phyloP scores from a whole-genome alignment of 2,329 filamentous ascomycete species.

The Geosmithia morbida region DNA sequence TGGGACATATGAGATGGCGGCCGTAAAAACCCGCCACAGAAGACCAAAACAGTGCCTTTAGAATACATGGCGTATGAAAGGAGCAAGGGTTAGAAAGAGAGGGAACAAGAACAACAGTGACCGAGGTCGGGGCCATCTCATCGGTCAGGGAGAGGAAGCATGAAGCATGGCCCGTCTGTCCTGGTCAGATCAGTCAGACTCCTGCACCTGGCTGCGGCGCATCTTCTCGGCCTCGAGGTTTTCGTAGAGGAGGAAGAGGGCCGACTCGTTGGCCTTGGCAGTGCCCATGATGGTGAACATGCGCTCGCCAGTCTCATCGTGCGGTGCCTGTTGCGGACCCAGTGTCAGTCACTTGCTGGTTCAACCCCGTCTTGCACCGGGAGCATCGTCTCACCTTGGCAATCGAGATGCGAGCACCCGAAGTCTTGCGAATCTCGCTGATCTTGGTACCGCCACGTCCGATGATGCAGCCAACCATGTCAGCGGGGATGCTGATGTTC shows the following conservation, averaged over 20 bases:
- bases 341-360: neutral
- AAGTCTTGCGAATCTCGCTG: conserved; percentile 94
- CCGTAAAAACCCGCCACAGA: neutral
- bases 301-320: conserved; percentile 93
- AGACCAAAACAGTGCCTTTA: neutral
- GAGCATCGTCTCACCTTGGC: conserved; percentile 49
- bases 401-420: conserved; percentile 92
- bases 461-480: conserved; percentile 99
- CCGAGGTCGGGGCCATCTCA: neutral
- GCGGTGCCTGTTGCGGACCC: conserved; percentile 47
- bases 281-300: conserved; percentile 99
- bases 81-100: neutral
- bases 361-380: neutral
- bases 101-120: neutral
- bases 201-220: conserved; percentile 71
- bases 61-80: neutral
- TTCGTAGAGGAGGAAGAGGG: conserved; percentile 91
- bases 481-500: conserved; percentile 97
- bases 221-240: conserved; percentile 99
- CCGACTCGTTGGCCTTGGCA: conserved; percentile 85
- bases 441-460: conserved; percentile 93
- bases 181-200: conserved; percentile 28
- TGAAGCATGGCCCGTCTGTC: neutral
- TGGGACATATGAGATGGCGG: conserved; percentile 19
- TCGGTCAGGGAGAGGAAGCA: neutral